A percentile compares a stretch with the other conserved stretches of the same genome.
These are phyloP conservation scores for Salvia splendens DNA, from an alignment of 257 asterid species.

Conservation along the genomic window DNA sequence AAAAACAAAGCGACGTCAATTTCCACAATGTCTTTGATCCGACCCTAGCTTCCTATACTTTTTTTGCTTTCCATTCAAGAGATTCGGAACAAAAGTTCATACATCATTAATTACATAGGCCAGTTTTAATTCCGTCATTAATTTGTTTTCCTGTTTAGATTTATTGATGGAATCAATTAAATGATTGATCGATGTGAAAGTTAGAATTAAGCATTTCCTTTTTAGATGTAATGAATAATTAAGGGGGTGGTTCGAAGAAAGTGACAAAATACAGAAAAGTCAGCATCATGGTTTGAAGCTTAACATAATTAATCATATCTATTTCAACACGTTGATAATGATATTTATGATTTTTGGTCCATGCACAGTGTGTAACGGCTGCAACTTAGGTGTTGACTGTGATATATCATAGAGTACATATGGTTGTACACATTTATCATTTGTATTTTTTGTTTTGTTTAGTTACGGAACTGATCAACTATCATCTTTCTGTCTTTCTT, in stretches of 20 bases:
- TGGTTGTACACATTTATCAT: not conserved
- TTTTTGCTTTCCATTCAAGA: too few species aligned
- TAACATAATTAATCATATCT: not conserved
- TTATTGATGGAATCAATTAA: not conserved
- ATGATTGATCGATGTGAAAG: not conserved
- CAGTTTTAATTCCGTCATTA: not conserved
- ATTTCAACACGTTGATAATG: not conserved
- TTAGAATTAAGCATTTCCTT: not conserved
- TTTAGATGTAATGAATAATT: not conserved
- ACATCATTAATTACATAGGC: too few species aligned
- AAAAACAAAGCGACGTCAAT: constrained; percentile 8
- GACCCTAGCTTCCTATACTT: not conserved
- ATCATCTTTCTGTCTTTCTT: not conserved
- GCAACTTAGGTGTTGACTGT: constrained; percentile 8
- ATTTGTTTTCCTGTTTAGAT: not conserved
- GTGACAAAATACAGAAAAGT: not conserved
- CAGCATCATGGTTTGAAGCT: constrained; percentile 10
- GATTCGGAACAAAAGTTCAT: too few species aligned
- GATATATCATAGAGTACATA: not conserved
- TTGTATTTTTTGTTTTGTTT: not conserved
- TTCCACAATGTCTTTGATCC: not conserved
- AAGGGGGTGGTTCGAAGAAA: constrained; percentile 2
- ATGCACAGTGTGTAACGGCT: not conserved
- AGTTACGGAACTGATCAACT: constrained; percentile 22
- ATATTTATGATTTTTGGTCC: not conserved